Evolutionary conservation across 805 yeast genomes (phyloP), one percentile per base, ranked within the genome.

Genomic region (Hanseniaspora mollemarum): DNA sequence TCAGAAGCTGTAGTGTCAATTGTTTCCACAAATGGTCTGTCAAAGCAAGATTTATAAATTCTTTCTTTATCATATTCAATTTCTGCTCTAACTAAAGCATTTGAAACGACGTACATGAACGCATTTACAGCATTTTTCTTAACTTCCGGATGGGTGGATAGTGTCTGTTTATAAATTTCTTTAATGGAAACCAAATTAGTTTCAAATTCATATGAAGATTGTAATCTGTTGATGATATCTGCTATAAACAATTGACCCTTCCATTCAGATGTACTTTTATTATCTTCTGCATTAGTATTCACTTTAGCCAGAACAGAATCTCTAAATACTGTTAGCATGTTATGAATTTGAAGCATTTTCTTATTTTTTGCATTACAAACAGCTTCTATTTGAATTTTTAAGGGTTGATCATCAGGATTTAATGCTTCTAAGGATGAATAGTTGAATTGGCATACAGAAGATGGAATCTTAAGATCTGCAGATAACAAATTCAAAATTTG

Each of bases 61-160:
- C 71, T 71, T 2, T 62, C 58, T 35, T 75, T 57, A 53, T 77
- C 70, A 58, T 85, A 74, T 0, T 68, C 72, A 52, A 65, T 69
- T 3, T 65, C 62, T 2, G 79, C 76, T 19, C 75, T 63, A 0
- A 68, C 59, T 26, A 71, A 64, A 6, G 77, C 56, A 50, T 76
- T 74, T 52, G 69, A 68, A 22, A 78, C 60, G 4, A 80, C 55
- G n/a, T 74, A 71, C 1, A 80, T 69, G 28, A 83, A 60, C 18
- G 87, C 81, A 46, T 75, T 76, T 53, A 80, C 64, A 18, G 83
- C 80, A 33, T 77, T 62, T 51, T 78, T 72, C 1, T 84, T 70
- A 41, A 85, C 65, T 1, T 73, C 65, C 0, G 95, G 95, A 62
- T 86, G 94, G 21, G 76, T 76, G n/a, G 75, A 71, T 13, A 71